Evolutionary conservation across 2,329 filamentous ascomycete genomes (phyloP).

Genomic region (Pestalotiopsis sp.): DNA sequence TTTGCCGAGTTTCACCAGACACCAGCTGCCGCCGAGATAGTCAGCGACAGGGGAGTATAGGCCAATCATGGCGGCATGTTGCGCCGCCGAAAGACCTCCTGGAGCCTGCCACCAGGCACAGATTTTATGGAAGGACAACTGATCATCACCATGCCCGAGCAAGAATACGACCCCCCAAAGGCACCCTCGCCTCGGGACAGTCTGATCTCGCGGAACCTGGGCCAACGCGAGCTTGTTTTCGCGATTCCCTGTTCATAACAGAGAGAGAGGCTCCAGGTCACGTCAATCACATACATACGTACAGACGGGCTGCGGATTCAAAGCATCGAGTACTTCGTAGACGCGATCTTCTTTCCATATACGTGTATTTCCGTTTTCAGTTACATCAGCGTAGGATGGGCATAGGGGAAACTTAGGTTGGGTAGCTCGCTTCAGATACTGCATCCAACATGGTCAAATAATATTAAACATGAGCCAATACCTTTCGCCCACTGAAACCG

Average conservation of each 20-base stretch:
- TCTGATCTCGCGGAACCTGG: neutral
- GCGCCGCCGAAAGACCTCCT: neutral
- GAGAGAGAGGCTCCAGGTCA: neutral
- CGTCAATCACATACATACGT: neutral
- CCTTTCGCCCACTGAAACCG: constrained; percentile 10
- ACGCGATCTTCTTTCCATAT: neutral
- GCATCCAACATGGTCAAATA: neutral
- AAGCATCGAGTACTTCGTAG: neutral
- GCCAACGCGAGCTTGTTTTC: neutral
- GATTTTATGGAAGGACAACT: constrained; percentile 3
- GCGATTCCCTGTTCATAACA: neutral
- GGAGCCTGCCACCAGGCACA: neutral
- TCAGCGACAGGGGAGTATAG: constrained; percentile 7
- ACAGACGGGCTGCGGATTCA: neutral
- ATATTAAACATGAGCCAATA: neutral
- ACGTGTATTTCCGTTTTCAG: neutral
- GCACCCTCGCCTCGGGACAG: neutral
- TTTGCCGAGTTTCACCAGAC: constrained; percentile 16
- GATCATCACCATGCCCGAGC: constrained; percentile 4
- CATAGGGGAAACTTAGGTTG: neutral
- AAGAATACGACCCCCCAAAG: neutral
- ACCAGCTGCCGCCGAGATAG: constrained; percentile 16
- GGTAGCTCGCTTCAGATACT: neutral
- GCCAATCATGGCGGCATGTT: constrained; percentile 9
- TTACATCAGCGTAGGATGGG: neutral